Percentiles rank a stretch among this genome's conserved stretches.
These are phyloP conservation scores for Aspergillus costaricaensis DNA, from an alignment of 2,329 filamentous ascomycete genomes.

Conservation along the genomic window DNA sequence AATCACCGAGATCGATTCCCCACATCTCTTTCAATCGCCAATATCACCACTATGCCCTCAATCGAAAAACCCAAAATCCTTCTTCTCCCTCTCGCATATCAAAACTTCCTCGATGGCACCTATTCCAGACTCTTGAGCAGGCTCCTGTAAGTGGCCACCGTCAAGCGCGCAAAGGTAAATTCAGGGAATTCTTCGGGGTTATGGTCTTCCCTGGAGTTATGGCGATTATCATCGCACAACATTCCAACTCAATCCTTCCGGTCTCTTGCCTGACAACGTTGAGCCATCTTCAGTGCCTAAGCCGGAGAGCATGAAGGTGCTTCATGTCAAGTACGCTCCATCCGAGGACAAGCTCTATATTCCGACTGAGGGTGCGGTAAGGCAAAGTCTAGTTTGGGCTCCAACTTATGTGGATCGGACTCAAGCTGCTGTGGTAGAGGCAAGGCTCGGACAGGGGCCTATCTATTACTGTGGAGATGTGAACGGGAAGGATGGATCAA, in stretches of 20 bases:
- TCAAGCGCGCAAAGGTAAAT: not conserved
- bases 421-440: conserved; percentile 13
- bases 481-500: conserved; percentile 11
- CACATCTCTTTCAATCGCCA: too few relatives aligned
- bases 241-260: conserved; percentile 9
- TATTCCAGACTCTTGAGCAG: conserved; percentile 6
- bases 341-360: conserved; percentile 31
- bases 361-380: conserved; percentile 8
- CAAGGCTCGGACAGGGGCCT: conserved; percentile 7
- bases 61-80: conserved; percentile 10
- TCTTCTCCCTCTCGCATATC: conserved; percentile 12
- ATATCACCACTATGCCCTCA: conserved; percentile 1
- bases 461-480: conserved; percentile 21
- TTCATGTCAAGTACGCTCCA: conserved; percentile 29
- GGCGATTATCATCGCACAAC: conserved; percentile 11
- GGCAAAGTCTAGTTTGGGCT: not conserved
- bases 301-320: conserved; percentile 31
- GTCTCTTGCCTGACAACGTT: conserved; percentile 7
- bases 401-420: not conserved
- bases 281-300: conserved; percentile 18
- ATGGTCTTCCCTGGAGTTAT: conserved; percentile 15
- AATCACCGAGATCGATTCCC: too few relatives aligned
- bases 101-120: not conserved
- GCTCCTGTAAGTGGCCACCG: not conserved
- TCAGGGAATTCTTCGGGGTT: conserved; percentile 12